Evolutionary conservation across 2,329 filamentous ascomycete genomes (phyloP).

Genomic region (Fonsecaea nubica): DNA sequence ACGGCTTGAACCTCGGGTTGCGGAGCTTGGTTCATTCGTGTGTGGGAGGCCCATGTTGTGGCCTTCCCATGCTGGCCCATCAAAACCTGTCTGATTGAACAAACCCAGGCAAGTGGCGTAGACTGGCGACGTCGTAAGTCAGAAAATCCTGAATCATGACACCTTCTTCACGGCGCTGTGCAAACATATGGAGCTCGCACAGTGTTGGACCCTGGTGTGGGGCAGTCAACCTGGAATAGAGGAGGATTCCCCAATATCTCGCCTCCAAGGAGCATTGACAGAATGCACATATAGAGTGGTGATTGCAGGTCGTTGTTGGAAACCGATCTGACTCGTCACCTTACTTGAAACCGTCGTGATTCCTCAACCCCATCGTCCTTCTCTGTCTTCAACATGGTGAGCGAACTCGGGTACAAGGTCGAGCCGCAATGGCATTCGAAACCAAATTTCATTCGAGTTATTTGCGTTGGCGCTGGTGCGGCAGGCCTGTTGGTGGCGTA

Average conservation of each 20-base stretch:
- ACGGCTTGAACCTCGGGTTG: neutral
- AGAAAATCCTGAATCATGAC: slow-evolving; percentile 2
- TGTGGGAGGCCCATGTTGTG: neutral
- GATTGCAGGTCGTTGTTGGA: neutral
- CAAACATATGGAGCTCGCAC: no score
- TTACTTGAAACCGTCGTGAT: neutral
- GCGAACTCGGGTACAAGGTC: slow-evolving; percentile 12
- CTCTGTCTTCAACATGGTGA: slow-evolving; percentile 11
- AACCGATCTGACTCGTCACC: neutral
- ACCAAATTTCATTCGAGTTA: slow-evolving; percentile 27
- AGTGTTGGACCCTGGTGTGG: neutral
- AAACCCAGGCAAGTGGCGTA: neutral
- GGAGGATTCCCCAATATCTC: neutral
- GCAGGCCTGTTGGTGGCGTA: slow-evolving; percentile 30
- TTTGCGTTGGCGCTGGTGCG: slow-evolving; percentile 33
- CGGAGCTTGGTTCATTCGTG: no score
- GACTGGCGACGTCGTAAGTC: neutral
- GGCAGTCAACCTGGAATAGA: neutral
- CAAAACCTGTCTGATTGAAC: neutral
- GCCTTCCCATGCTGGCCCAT: neutral
- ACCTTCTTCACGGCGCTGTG: neutral
- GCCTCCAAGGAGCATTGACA: neutral
- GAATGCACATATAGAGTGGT: neutral
- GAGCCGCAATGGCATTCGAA: slow-evolving; percentile 15
- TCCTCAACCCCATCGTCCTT: neutral